phyloP scores from a whole-genome alignment of 768 basidiomycete genomes.

The Phlebiopsis flavidoalba region DNA sequence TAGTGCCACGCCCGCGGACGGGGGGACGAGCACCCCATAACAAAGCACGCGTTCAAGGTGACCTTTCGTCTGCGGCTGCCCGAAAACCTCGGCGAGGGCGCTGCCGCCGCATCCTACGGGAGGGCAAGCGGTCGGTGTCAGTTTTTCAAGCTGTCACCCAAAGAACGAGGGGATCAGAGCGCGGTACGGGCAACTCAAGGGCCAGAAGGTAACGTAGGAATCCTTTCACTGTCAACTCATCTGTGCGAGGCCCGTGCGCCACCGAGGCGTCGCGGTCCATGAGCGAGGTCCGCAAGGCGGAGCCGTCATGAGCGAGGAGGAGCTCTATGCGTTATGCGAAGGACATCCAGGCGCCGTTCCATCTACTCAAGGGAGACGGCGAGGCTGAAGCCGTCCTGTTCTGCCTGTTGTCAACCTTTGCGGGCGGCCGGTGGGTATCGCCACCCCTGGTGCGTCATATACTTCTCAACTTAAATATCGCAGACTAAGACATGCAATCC shows the following conservation, averaged over 20 bases:
- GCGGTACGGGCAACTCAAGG: no score
- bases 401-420: conserved; percentile 96
- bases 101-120: conserved; percentile 92
- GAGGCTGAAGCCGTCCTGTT: conserved; percentile 81
- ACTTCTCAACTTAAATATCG: neutral
- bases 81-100: conserved; percentile 94
- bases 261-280: conserved; percentile 81
- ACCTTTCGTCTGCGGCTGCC: conserved; percentile 96
- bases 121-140: no score
- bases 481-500: conserved; percentile 13
- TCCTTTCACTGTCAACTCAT: no score
- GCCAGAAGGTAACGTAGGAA: no score
- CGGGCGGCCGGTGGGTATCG: conserved; percentile 93
- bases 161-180: no score
- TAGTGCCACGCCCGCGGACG: conserved; percentile 93
- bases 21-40: conserved; percentile 94
- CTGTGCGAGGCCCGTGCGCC: conserved; percentile 93
- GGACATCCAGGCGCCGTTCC: conserved; percentile 89
- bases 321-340: conserved; percentile 92
- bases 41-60: conserved; percentile 92
- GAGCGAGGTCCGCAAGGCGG: conserved; percentile 79
- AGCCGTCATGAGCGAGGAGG: conserved; percentile 90
- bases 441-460: conserved; percentile 69
- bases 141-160: no score
- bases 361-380: conserved; percentile 95